Base-by-base conservation (phyloP, 805 yeast species). In the Yamadazyma olivae region DNA sequence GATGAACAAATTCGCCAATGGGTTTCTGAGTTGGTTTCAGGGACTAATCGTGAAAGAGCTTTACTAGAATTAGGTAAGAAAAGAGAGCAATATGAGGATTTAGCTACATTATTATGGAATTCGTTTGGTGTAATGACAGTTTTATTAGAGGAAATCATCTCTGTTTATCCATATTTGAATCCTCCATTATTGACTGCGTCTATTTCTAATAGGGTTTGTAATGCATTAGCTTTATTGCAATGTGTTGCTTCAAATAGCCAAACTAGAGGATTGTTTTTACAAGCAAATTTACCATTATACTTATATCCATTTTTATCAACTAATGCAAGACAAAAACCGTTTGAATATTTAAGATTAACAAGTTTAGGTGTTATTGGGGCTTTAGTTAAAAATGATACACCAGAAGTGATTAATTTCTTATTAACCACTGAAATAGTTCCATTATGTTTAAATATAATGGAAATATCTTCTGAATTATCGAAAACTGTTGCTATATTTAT, bases 291-390 rank as follows among this genome's bases (percentile, higher is more conserved):
- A 40, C 96, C 98, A 32, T 69, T 93, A 32, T 93, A 89, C 50
- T 68, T 91, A 39, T 93, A 93, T 62, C 99, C 99, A 20, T 91
- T 91, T 53, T 73, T 91, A 54, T 88, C 89, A 54, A 90, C 98
- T 3, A 85, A 85, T 45, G 86, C 95, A 24, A 83, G 90, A 56
- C 90, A 88, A 48, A 74, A 96, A 46, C 85, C 96, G 6, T 93
- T 91, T 66, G 99, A 91, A 61, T 93, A 93, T 57, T 73, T 91
- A 51, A 74, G 98, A 45, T 74, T 91, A 45, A 93, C 99, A 1
- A 84, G 95, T 36, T 74, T 91, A 42, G 99, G 99, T 26, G 99
- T 91, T 5, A 86, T 91, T 56, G 99, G 99, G 15, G 98, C 99
- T 0, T 68, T 91, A 38, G 98, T 93, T 17, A 91, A 93, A 51